Evolutionary conservation across 1,139 yeast genomes (phyloP), one percentile per base, ranked within the genome.

Genomic region (Eremothecium gossypii): DNA sequence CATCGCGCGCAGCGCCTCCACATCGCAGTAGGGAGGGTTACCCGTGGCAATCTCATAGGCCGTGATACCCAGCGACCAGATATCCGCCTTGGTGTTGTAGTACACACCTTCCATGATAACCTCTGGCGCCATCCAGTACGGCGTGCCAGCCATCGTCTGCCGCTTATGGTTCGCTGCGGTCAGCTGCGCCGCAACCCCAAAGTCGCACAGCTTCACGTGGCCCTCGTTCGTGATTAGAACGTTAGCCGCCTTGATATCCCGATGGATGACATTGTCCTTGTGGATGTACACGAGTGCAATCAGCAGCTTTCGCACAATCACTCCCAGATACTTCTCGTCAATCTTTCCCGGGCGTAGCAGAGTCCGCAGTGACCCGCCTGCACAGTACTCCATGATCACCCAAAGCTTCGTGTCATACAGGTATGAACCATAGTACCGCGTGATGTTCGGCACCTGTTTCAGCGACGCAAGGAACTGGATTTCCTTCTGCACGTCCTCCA

Each of bases 41-140:
- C 98, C 98, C 0, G 97, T 89, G 10, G 96, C 94, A 46, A 91
- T 81, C 64, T 93, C 99, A 64, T 80, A 93, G 7, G 87, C 71
- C 0, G 98, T 91, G 45, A 93, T 85, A 12, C 99, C 99, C 41
- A 91, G 64, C 1, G 95, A 84, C 96, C 96, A 86, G 8, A 86
- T 83, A 60, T 86, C 96, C 0, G 93, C 95, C 63, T 83, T 86
- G 40, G 78, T 76, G 54, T 85, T 84, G 61, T 86, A 86, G 2
- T 82, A 71, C 14, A 83, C 83, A 28, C 98, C 98, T 60, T 91
- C 97, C 58, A 89, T 76, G 36, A 91, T 91, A 23, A 91, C 98
- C 61, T 91, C 98, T 0, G 98, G 98, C 0, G 98, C 98, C 99
- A 93, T 93, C 99, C 99, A 93, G 61, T 89, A 93, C 0, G 98